Evolutionary conservation across 352 stramenopile genomes (phyloP), one percentile per base, ranked within the genome.

Genomic region (Pythium aquatile): DNA sequence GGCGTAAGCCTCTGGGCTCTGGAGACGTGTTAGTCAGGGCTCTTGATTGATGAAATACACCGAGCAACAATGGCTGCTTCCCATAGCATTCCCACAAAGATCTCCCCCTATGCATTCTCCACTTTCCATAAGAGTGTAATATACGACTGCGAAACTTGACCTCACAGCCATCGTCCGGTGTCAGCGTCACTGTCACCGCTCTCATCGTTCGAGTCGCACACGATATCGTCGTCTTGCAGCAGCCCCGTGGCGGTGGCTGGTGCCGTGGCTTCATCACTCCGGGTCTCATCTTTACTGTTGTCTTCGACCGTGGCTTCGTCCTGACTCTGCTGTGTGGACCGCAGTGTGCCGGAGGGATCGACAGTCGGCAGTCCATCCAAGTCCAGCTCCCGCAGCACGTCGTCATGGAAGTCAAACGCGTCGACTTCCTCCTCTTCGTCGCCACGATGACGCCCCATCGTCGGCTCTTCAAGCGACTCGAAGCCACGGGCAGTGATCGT

Each of bases 1-100:
- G 93, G 97, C 97, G 60, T 98, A 98, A 97, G 72, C 76, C 66
- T 75, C 60, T 72, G 74, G 55, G 55, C 46, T 72, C 37, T 20
- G 37, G n/a, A 24, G 24, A 55, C 14, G 20, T 32, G n/a, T 54
- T 58, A 56, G 72, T 74, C 65, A 74, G 69, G 75, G 65, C 65
- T 74, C 76, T 72, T 83, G 76, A 83, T 79, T 85, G 62, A 47
- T 63, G 46, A 59, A 87, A 84, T 77, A 84, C 77, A 78, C 76
- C 78, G 74, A 76, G 63, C 69, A 49, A 76, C 63, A 14, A 65
- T 65, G 58, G 58, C 39, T 44, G 44, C 44, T 51, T 51, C 44
- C 44, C 44, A 51, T 29, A n/a, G 44, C 44, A 51, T 30, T 51
- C 42, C 44, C 44, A 51, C 20, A 51, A n/a, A 17, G 37, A 42